Evolutionary conservation across 176 grass and related monocot genomes (phyloP).

Genomic region (Rhipidocladum racemiflorum): DNA sequence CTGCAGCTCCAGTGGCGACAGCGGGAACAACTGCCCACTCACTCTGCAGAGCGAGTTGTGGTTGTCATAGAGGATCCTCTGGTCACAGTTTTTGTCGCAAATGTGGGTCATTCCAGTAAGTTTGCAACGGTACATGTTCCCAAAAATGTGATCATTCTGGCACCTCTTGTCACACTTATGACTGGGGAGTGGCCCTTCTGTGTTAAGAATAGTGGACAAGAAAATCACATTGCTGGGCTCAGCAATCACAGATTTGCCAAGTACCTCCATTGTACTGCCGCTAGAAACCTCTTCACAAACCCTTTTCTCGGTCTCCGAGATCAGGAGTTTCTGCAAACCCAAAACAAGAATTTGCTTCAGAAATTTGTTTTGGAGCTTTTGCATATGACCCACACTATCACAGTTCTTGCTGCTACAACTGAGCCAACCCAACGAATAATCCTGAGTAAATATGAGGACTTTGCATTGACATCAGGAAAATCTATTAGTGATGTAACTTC

Average conservation of each 20-base stretch:
- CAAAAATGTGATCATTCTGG: slow-evolving; percentile 90
- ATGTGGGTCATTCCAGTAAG: slow-evolving; percentile 84
- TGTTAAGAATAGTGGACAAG: slow-evolving; percentile 82
- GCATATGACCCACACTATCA: slow-evolving; percentile 12
- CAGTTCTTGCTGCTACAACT: slow-evolving; percentile 11
- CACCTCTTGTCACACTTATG: slow-evolving; percentile 98
- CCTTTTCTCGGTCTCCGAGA: slow-evolving; percentile 32
- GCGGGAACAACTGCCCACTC: slow-evolving; percentile 83
- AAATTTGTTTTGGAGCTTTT: slow-evolving; percentile 41
- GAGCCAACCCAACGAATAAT: slow-evolving; percentile 9
- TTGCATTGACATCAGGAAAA: not conserved
- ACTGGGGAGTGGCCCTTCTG: slow-evolving; percentile 62
- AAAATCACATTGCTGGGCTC: slow-evolving; percentile 99
- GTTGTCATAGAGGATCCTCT: slow-evolving; percentile 99
- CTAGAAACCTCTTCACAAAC: slow-evolving; percentile 28
- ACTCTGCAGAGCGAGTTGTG: slow-evolving; percentile 89
- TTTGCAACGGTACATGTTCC: slow-evolving; percentile 97
- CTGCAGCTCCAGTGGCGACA: slow-evolving; percentile 74
- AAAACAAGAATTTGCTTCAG: slow-evolving; percentile 70
- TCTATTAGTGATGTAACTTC: not conserved
- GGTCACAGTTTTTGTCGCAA: slow-evolving; percentile 95
- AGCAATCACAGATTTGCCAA: slow-evolving; percentile 87
- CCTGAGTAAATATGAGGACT: not conserved
- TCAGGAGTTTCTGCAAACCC: slow-evolving; percentile 78
- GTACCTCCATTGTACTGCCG: slow-evolving; percentile 80